These are phyloP conservation scores for Ceriops zippeliana DNA, from an alignment of 345 rosid genomes.

Conservation along the genomic window DNA sequence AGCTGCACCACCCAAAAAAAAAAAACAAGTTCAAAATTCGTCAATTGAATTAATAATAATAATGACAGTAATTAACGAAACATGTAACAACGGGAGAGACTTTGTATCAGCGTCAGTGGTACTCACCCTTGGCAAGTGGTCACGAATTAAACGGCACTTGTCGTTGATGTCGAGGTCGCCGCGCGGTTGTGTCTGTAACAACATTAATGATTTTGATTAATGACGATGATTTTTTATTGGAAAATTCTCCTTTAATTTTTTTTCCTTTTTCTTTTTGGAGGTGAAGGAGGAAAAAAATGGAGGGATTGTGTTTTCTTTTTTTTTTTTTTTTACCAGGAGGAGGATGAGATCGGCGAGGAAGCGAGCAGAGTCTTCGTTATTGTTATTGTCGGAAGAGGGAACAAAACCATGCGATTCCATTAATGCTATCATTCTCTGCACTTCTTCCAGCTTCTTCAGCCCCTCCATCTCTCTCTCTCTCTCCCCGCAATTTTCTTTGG, in stretches of 20 bases:
- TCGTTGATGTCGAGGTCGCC: slow-evolving; percentile 48
- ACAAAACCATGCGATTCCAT: slow-evolving; percentile 38
- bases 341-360: slow-evolving; percentile 60
- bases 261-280: no score
- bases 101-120: neutral
- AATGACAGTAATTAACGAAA: neutral
- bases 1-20: slow-evolving; percentile 32
- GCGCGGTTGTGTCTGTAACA: slow-evolving; percentile 57
- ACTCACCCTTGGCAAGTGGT: slow-evolving; percentile 54
- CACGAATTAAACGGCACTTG: slow-evolving; percentile 40
- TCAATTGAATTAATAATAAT: neutral
- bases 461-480: slow-evolving; percentile 51
- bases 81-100: neutral
- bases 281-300: neutral
- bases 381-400: slow-evolving; percentile 27
- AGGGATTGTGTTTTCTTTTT: neutral
- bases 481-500: no score
- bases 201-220: neutral
- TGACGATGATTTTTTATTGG: neutral
- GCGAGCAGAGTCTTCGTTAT: slow-evolving; percentile 39
- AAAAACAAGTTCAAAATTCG: neutral
- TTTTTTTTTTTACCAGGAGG: slow-evolving; percentile 40
- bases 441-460: slow-evolving; percentile 62
- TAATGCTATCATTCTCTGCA: slow-evolving; percentile 47
- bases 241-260: no score